Percentiles rank a stretch among this genome's conserved stretches.
Evolutionary conservation across 805 yeast genomes (phyloP).

Genomic region (Allodekkera sacchari): DNA sequence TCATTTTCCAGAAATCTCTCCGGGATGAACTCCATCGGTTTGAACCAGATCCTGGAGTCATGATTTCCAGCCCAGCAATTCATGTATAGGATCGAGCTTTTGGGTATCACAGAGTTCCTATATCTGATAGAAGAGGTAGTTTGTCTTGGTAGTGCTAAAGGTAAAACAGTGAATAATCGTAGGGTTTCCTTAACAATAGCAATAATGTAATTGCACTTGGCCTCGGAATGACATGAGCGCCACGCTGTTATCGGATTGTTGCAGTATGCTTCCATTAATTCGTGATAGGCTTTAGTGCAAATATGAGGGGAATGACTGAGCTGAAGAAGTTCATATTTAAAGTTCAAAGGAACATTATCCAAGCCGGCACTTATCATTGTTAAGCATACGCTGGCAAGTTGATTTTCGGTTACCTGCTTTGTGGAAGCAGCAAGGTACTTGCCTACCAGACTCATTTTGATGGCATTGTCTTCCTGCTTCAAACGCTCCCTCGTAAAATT

Average conservation of each 20-base stretch:
- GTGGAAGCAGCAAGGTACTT: slow-evolving; percentile 14
- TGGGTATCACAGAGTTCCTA: slow-evolving; percentile 38
- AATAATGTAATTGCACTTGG: slow-evolving; percentile 38
- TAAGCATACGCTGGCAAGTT: slow-evolving; percentile 46
- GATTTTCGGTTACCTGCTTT: slow-evolving; percentile 6
- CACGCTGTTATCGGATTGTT: slow-evolving; percentile 15
- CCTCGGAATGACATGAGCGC: slow-evolving; percentile 15
- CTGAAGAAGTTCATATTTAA: slow-evolving; percentile 54
- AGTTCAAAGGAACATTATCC: slow-evolving; percentile 60
- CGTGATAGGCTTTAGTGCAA: slow-evolving; percentile 36
- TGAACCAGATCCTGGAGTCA: slow-evolving; percentile 34
- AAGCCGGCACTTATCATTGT: slow-evolving; percentile 77
- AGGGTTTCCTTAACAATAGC: slow-evolving; percentile 60
- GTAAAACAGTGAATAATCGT: slow-evolving; percentile 56
- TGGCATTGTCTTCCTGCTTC: slow-evolving; percentile 3
- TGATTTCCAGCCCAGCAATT: slow-evolving; percentile 68
- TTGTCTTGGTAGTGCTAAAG: slow-evolving; percentile 56
- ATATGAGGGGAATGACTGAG: slow-evolving; percentile 34
- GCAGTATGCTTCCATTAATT: slow-evolving; percentile 29
- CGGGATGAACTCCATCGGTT: slow-evolving; percentile 44
- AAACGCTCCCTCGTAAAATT: slow-evolving; percentile 19
- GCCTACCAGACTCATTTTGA: slow-evolving; percentile 19
- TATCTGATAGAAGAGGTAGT: slow-evolving; percentile 44
- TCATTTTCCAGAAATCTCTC: slow-evolving; percentile 36
- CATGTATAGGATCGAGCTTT: slow-evolving; percentile 50